Evolutionary conservation across 768 basidiomycete genomes (phyloP), one percentile per base, ranked within the genome.

Genomic region (Termitomyces eurrhizus): DNA sequence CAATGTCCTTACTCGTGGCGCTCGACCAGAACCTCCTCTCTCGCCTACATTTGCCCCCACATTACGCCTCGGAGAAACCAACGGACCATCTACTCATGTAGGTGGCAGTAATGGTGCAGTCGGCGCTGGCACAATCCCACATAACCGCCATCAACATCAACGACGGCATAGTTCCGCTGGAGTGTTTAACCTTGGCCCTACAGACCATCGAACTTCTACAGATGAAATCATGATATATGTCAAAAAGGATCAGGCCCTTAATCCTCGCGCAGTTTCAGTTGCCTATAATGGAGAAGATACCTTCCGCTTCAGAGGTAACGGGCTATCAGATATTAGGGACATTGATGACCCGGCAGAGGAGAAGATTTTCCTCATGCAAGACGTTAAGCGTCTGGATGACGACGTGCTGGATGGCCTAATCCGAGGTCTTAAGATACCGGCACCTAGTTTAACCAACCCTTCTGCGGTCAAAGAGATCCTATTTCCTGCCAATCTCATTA

Each of bases 401-500:
- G 97, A 99, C 71, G 89, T 98, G 50, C 78, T 99, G 13, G 83
- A 91, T 62, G 93, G 95, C 35, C 80, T 99, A 42, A 85, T 99
- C 68, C 87, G 92, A 50, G 89, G 93, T 42, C 77, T 99, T 67
- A 97, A 95, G 78, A 95, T 98, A 57, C 94, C 95, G 36, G 83
- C 88, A 32, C 93, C 96, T 0, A 95, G 89, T 68, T 78, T 93
- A 48, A 90, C 90, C 50, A 96, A 91, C 68, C 92, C 95, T 1
- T 92, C 95, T n/a, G 87, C 89, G 21, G 88, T 93, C 63, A 98
- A 98, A 75, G 97, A 99, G 73, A 95, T 99, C 57, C 81, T 99
- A 45, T 99, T 99, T 88, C 97, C 97, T 12, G 95, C 97, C 29
- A 98, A 98, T 73, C 84, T 99, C 61, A 98, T 99, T 75, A 93